These are phyloP conservation scores for Colletotrichum theobromicola DNA, from an alignment of 2,329 filamentous ascomycete genomes.

Conservation along the genomic window DNA sequence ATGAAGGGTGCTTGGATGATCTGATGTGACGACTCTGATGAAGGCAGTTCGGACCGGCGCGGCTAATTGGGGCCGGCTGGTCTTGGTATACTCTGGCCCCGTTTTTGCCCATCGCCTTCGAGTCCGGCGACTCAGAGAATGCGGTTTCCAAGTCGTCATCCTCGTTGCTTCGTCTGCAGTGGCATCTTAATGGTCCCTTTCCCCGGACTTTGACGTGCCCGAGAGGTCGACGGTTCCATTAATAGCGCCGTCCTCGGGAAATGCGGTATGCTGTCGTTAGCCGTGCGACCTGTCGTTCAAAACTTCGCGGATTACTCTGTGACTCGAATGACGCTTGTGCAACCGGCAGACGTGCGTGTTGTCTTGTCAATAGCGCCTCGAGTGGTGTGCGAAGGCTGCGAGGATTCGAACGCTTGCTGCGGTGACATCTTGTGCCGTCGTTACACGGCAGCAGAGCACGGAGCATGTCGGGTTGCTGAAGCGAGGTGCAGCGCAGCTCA, in stretches of 20 bases:
- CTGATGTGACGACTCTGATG: not conserved
- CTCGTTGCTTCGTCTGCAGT: not conserved
- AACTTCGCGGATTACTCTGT: not conserved
- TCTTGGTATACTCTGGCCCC: not conserved
- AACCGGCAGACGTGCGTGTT: not conserved
- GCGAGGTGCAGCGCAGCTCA: conserved; percentile 6
- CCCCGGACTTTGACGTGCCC: not conserved
- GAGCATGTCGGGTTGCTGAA: conserved; percentile 9
- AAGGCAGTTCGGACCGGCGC: conserved; percentile 11
- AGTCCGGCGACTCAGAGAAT: not conserved
- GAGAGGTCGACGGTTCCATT: not conserved
- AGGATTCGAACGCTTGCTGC: not conserved
- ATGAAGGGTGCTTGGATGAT: conserved; percentile 6
- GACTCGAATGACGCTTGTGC: not conserved
- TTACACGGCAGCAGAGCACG: conserved; percentile 16
- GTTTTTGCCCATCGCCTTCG: not conserved
- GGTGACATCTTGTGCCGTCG: conserved; percentile 19
- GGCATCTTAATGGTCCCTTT: not conserved
- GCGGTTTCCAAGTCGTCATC: not conserved
- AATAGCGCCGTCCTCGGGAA: not conserved
- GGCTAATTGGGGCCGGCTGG: conserved; percentile 4
- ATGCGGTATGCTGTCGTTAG: not conserved
- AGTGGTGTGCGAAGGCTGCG: not conserved
- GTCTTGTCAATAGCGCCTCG: not conserved
- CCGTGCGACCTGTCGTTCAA: not conserved